Evolutionary conservation across 495 filamentous ascomycete genomes (phyloP).

Genomic region (Cercophora newfieldiana): DNA sequence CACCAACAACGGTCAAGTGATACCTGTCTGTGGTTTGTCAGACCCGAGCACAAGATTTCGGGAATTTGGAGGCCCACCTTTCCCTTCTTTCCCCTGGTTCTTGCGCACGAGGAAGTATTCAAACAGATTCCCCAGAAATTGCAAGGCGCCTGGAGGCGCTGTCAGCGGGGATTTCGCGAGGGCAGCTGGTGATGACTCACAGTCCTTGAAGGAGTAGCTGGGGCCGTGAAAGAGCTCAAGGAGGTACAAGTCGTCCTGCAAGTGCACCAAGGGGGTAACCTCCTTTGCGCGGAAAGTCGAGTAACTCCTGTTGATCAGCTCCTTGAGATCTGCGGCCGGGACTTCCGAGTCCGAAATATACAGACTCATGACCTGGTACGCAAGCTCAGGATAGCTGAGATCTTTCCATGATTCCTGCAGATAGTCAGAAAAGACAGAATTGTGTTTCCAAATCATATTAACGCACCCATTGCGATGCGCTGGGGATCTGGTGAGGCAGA

Average conservation of each 20-base stretch:
- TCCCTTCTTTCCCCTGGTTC: slow-evolving; percentile 71
- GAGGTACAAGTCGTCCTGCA: slow-evolving; percentile 73
- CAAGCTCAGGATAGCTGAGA: slow-evolving; percentile 75
- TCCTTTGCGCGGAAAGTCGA: slow-evolving; percentile 78
- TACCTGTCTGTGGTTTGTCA: slow-evolving; percentile 56
- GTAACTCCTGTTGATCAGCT: slow-evolving; percentile 78
- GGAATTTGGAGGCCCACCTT: slow-evolving; percentile 20
- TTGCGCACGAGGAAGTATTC: slow-evolving; percentile 89
- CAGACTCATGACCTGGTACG: slow-evolving; percentile 70
- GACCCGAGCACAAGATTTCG: background rate
- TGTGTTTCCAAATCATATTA: background rate
- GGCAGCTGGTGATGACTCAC: background rate
- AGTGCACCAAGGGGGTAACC: slow-evolving; percentile 68
- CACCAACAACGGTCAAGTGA: slow-evolving; percentile 87
- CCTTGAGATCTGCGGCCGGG: slow-evolving; percentile 72
- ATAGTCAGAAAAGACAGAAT: background rate
- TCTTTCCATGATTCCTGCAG: slow-evolving; percentile 63
- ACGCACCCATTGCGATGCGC: slow-evolving; percentile 57
- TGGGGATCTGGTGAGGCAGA: slow-evolving; percentile 79
- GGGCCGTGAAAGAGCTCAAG: slow-evolving; percentile 98
- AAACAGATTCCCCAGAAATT: slow-evolving; percentile 92
- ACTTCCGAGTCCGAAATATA: slow-evolving; percentile 86
- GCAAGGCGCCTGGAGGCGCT: slow-evolving; percentile 64
- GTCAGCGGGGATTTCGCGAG: background rate
- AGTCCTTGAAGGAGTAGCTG: slow-evolving; percentile 91